These are phyloP conservation scores for Lepidium sativum DNA, from an alignment of 345 rosid genomes.

Conservation along the genomic window DNA sequence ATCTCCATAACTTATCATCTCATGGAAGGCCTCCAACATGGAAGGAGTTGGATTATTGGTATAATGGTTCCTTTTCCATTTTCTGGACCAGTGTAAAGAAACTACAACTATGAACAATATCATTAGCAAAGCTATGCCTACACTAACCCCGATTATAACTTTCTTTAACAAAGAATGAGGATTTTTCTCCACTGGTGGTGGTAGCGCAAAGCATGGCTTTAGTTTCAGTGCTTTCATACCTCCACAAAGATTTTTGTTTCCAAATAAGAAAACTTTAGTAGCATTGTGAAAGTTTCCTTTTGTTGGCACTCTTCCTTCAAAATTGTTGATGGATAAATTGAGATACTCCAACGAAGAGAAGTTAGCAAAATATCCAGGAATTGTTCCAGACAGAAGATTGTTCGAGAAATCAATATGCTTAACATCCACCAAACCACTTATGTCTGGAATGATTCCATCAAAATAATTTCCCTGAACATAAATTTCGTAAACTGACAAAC, in stretches of 20 bases:
- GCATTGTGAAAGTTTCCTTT: conserved; percentile 12
- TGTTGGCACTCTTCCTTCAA: not conserved
- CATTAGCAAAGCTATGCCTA: not conserved
- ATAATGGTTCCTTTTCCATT: not conserved
- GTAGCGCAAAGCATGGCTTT: not conserved
- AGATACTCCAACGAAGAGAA: not conserved
- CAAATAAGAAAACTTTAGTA: not conserved
- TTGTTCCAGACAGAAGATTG: not conserved
- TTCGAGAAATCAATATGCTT: not conserved
- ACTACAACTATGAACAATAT: not conserved
- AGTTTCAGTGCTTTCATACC: not conserved
- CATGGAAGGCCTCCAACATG: not conserved
- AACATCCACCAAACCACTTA: not conserved
- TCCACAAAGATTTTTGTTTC: conserved; percentile 14
- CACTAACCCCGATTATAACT: not conserved
- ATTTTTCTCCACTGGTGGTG: not conserved
- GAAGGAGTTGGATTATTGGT: not conserved
- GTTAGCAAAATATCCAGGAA: not conserved
- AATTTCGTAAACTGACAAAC: too few relatives aligned
- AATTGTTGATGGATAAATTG: conserved; percentile 9
- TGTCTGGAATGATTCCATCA: not conserved
- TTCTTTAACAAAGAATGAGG: not conserved
- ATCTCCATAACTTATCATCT: not conserved
- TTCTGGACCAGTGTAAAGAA: accelerated
- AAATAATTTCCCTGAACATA: not conserved